Evolutionary conservation across 2,329 filamentous ascomycete genomes (phyloP).

Genomic region (Ophiosphaerella narmari): DNA sequence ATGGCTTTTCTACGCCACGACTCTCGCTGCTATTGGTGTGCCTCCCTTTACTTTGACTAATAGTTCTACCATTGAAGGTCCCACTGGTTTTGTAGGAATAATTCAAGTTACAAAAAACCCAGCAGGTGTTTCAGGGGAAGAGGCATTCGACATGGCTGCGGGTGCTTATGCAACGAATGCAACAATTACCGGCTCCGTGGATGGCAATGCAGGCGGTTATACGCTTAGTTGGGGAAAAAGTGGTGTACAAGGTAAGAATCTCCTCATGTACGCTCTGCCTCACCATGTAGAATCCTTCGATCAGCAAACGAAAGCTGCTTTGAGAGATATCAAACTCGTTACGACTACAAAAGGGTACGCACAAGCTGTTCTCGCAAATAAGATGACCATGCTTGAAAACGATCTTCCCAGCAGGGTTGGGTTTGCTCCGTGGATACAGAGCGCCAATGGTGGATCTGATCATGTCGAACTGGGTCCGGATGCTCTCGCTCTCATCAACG

Average conservation of each 20-base stretch:
- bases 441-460: conserved; percentile 37
- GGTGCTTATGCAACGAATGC: conserved; percentile 73
- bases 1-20: conserved; percentile 82
- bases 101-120: conserved; percentile 87
- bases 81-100: conserved; percentile 71
- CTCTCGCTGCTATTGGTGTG: conserved; percentile 57
- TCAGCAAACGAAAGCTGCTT: conserved; percentile 53
- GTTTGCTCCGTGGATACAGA: conserved; percentile 78
- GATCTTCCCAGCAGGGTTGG: conserved; percentile 72
- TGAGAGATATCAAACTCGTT: conserved; percentile 64
- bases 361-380: conserved; percentile 61
- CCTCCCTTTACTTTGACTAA: conserved; percentile 72
- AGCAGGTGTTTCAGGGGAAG: conserved; percentile 56
- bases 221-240: conserved; percentile 72
- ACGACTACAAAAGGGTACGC: conserved; percentile 89
- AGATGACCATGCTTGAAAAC: conserved; percentile 71
- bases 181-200: conserved; percentile 55
- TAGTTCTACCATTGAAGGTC: conserved; percentile 68
- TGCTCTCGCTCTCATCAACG: conserved; percentile 63
- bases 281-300: conserved; percentile 85
- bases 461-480: conserved; percentile 48
- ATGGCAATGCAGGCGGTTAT: conserved; percentile 66
- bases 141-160: conserved; percentile 75
- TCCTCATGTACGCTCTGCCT: conserved; percentile 88
- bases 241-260: conserved; percentile 60